Percentiles rank a stretch among this genome's conserved stretches.
phyloP scores from a whole-genome alignment of 306 rosid genomes.

The Comarum palustre region DNA sequence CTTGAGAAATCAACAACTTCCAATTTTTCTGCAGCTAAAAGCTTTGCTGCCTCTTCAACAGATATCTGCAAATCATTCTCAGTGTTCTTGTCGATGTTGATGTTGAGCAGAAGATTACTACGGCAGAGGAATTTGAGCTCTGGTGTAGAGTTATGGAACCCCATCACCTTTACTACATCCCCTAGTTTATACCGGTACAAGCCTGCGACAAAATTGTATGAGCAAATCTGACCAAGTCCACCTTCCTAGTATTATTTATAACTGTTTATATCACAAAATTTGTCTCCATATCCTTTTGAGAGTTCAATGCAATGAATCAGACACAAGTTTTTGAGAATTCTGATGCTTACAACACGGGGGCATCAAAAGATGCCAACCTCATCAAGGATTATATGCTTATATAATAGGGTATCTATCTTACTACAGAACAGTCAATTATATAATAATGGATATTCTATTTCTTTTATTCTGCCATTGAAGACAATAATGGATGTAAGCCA shows the following conservation, averaged over 20 bases:
- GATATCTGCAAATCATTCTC: slow-evolving; percentile 73
- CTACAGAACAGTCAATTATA: neutral
- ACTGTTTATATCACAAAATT: neutral
- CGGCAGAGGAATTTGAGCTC: slow-evolving; percentile 65
- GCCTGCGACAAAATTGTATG: slow-evolving; percentile 44
- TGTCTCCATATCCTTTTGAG: neutral
- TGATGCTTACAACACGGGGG: slow-evolving; percentile 12
- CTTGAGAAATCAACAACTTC: slow-evolving; percentile 84
- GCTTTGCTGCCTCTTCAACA: slow-evolving; percentile 59
- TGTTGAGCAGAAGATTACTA: slow-evolving; percentile 56
- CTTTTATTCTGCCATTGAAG: slow-evolving; percentile 18
- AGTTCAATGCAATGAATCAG: neutral
- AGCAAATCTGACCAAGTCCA: neutral
- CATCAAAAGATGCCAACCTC: slow-evolving; percentile 15
- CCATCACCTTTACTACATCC: slow-evolving; percentile 71
- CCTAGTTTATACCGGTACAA: slow-evolving; percentile 77
- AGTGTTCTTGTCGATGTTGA: slow-evolving; percentile 86
- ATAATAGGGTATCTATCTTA: slow-evolving; percentile 19
- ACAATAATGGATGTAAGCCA: slow-evolving; percentile 27
- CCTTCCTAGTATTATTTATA: neutral
- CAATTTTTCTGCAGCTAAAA: slow-evolving; percentile 55
- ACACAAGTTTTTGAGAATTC: slow-evolving; percentile 3
- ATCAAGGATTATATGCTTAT: slow-evolving; percentile 11
- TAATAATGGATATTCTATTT: neutral
- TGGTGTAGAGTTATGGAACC: slow-evolving; percentile 80